These are phyloP conservation scores for Penicillium malachiteum DNA, from an alignment of 495 filamentous ascomycete species.

Conservation along the genomic window DNA sequence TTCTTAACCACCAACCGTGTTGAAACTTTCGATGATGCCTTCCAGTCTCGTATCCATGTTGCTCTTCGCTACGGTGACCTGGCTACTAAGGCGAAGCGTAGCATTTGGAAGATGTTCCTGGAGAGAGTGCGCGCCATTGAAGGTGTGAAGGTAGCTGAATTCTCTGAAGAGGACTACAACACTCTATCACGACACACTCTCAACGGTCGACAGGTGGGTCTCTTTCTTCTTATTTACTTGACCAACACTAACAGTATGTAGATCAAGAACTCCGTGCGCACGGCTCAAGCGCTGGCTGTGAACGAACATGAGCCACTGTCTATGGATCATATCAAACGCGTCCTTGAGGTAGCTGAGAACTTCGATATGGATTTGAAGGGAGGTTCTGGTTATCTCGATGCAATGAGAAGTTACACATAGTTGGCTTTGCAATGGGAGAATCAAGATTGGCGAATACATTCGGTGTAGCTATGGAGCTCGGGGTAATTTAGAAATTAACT, in stretches of 20 bases:
- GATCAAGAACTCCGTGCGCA: slow-evolving; percentile 92
- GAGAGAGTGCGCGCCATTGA: slow-evolving; percentile 66
- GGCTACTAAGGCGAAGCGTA: slow-evolving; percentile 69
- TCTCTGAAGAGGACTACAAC: slow-evolving; percentile 69
- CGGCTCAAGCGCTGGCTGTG: slow-evolving; percentile 81
- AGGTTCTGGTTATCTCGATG: slow-evolving; percentile 57
- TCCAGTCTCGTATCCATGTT: slow-evolving; percentile 67
- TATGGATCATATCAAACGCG: slow-evolving; percentile 80
- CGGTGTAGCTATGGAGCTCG: no score
- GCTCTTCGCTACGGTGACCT: slow-evolving; percentile 81
- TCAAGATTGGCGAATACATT: no score
- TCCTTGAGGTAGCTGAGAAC: slow-evolving; percentile 76
- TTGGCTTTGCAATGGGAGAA: no score
- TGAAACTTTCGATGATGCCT: slow-evolving; percentile 69
- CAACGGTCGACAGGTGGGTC: slow-evolving; percentile 78
- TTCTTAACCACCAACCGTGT: slow-evolving; percentile 81
- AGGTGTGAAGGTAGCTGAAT: slow-evolving; percentile 58
- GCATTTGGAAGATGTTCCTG: slow-evolving; percentile 84
- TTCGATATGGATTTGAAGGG: slow-evolving; percentile 78
- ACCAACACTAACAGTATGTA: slow-evolving; percentile 23
- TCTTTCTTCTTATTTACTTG: neutral
- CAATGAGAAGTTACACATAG: slow-evolving; percentile 53
- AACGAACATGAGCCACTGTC: slow-evolving; percentile 67
- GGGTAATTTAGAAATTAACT: no score
- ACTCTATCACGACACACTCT: slow-evolving; percentile 65